Conservation (phyloP, 352 stramenopile genomes). For the Phytopythium mirpurense region DNA sequence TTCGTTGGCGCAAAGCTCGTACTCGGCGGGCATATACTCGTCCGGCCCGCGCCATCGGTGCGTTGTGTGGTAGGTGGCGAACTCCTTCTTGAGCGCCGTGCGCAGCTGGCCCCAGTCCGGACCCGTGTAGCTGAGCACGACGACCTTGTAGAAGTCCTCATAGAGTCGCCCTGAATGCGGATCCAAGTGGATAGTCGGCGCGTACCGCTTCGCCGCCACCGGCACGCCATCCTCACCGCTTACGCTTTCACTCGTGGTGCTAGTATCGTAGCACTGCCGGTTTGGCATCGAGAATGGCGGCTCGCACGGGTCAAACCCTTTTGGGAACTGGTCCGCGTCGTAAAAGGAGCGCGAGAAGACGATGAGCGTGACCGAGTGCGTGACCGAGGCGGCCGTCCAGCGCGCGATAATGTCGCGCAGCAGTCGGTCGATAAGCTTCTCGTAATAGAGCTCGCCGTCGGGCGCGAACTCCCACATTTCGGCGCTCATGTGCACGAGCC, state of each 20-base stretch:
- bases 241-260: neutral
- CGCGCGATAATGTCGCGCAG: conserved; percentile 70
- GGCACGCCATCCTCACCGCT: neutral
- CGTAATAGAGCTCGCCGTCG: conserved; percentile 88
- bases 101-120: conserved; percentile 91
- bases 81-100: conserved; percentile 91
- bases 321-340: conserved; percentile 62
- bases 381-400: conserved; percentile 84
- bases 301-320: conserved; percentile 36
- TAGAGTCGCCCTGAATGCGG: conserved; percentile 46
- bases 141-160: conserved; percentile 81
- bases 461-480: conserved; percentile 93
- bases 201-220: conserved; percentile 19
- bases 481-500: conserved; percentile 96
- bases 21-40: conserved; percentile 40
- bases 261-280: conserved; percentile 41
- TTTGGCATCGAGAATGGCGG: conserved; percentile 37
- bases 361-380: conserved; percentile 90
- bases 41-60: conserved; percentile 62
- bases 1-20: conserved; percentile 37
- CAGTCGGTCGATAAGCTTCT: conserved; percentile 84
- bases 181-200: conserved; percentile 61
- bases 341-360: conserved; percentile 91
- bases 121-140: conserved; percentile 85
- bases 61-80: conserved; percentile 87